Evolutionary conservation across 2,329 filamentous ascomycete genomes (phyloP), one percentile per base, ranked within the genome.

Genomic region (Aschersonia sp.): DNA sequence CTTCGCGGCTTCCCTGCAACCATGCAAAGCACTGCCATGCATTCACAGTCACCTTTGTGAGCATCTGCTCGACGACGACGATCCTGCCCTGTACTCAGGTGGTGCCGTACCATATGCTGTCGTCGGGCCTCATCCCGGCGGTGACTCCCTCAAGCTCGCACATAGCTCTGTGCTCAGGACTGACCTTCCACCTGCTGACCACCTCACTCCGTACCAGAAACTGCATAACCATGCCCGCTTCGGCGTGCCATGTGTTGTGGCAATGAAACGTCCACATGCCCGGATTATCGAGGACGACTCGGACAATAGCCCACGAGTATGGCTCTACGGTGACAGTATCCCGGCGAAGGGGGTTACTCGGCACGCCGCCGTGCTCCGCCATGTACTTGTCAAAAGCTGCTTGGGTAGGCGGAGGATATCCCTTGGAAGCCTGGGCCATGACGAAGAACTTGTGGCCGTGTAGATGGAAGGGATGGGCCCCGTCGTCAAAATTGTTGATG

Each of bases 371-470:
- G 12, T 54, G 46, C 6, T 47, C 45, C n/a, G 51, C 30, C 1
- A 66, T 51, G 12, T 61, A 58, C 0, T 37, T 39, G 0, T 57
- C 56, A 0, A 66, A 45, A 1, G 58, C 58, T 0, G 50, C 47
- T 0, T 22, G 22, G 22, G 53, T 51, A 0, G 44, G 48, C 1
- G 64, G 65, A 0, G 65, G 65, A 42, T 68, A 68, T 1, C 64
- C 64, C 2, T 55, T 57, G 0, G 49, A 48, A 0, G 56, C 63
- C 39, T 65, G 62, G 0, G 54, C 40, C 1, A 67, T 54, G 40
- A 75, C 63, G 53, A 76, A 75, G 61, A 79, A 76, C 42, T 67
- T 67, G 58, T 79, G 74, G 0, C 76, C 76, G 58, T 82, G 81
- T 0, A 83, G 63, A 60, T 83, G 78, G 33, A 66, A 66, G 0